Base-by-base conservation (phyloP, 768 basidiomycete genomes). In the Suillus tomentosus region DNA sequence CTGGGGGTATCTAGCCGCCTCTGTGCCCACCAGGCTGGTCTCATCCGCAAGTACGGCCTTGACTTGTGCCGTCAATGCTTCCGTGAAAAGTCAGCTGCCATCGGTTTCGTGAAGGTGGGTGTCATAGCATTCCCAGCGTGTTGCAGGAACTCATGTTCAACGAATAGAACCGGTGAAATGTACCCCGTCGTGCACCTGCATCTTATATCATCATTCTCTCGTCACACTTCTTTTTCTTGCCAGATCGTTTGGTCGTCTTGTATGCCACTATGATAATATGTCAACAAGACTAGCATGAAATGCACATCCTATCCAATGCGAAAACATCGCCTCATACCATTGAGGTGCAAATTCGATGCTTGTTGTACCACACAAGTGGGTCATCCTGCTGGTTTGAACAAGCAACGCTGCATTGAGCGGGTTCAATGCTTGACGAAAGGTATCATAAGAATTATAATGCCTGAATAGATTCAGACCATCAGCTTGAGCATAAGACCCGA, bases 41-140 rank as follows among this genome's bases (percentile, higher is more conserved):
- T 97, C 78, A 95, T 97, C 79, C 92, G 95, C 81, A 94, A 96
- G 81, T 95, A 96, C 80, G 95, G 95, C 64, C 88, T 96, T 70
- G 94, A 96, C 82, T 90, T 97, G 71, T 97, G 95, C 82, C 92
- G 95, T 80, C 95, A 97, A 80, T 97, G 95, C 82, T 97, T 96
- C 91, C 92, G 95, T 71, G 95, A 97, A 84, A 95, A 95, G 82
- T 85, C 94, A 60, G 85, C 89, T 70, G 90, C 91, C 65, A 97
- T 97, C 72, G 95, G 95, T 65, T 97, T 97, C 84, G 82, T 85
- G 76, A 97, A 97, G 92, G 95, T 96, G 69, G 69, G 83, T 68
- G 62, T 3, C 55, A 36, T 22, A n/a, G n/a, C 15, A 3, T 34
- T 19, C 2, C 27, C 31, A 40, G 6, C n/a, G 15, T 14, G 53